A percentile compares a stretch with the other conserved stretches of the same genome.
These are phyloP conservation scores for Diplodia scrobiculata DNA, from an alignment of 2,329 filamentous ascomycete genomes.

Conservation along the genomic window DNA sequence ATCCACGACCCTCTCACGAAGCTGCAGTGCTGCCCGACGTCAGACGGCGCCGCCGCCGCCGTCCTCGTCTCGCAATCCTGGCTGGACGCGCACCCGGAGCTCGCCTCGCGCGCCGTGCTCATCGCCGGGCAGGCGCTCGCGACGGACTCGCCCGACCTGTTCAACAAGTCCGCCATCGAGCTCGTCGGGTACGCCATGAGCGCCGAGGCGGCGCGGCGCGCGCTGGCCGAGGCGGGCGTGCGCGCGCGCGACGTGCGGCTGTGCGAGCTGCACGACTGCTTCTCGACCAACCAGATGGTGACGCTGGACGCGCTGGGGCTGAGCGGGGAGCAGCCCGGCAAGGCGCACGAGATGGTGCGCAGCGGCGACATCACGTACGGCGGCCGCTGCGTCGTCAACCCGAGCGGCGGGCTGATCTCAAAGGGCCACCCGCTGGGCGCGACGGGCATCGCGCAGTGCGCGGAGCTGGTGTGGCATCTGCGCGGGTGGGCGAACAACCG, in stretches of 20 bases:
- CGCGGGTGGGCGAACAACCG: constrained; percentile 96
- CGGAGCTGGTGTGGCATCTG: constrained; percentile 92
- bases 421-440: constrained; percentile 95
- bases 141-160: constrained; percentile 80
- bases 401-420: constrained; percentile 89
- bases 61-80: constrained; percentile 88
- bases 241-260: constrained; percentile 71
- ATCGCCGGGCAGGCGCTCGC: constrained; percentile 85
- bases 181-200: constrained; percentile 89
- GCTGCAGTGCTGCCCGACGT: constrained; percentile 97
- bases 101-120: constrained; percentile 78
- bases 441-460: constrained; percentile 92
- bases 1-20: constrained; percentile 90
- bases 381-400: constrained; percentile 79
- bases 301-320: constrained; percentile 85
- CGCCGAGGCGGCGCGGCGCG: constrained; percentile 66
- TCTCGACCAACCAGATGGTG: constrained; percentile 92
- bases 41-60: constrained; percentile 85
- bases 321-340: constrained; percentile 60
- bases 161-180: constrained; percentile 79
- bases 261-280: constrained; percentile 95
- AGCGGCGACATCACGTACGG: constrained; percentile 90
- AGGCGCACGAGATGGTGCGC: constrained; percentile 88
- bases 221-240: constrained; percentile 72
- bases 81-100: constrained; percentile 79